Conservation (phyloP, 2,329 filamentous ascomycete species). For the Phaeosphaeriaceae sp. region DNA sequence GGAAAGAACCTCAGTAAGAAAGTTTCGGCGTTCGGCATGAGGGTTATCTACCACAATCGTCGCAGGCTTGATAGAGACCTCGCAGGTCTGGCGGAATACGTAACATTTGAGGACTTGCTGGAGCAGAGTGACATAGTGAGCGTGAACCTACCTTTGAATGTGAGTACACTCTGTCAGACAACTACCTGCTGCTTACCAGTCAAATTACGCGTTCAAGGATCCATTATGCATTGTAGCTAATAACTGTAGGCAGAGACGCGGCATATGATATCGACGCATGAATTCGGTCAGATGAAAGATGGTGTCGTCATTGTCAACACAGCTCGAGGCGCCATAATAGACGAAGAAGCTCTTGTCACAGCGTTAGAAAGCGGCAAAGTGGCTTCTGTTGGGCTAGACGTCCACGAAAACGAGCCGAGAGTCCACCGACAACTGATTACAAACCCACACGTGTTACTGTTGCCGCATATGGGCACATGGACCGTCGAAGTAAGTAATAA, state of each 20-base stretch:
- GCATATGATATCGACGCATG: constrained; percentile 74
- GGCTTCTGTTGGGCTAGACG: constrained; percentile 75
- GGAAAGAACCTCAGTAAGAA: constrained; percentile 79
- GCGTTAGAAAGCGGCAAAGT: constrained; percentile 76
- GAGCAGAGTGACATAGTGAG: constrained; percentile 76
- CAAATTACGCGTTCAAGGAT: background rate
- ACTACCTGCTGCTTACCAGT: background rate
- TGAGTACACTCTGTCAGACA: constrained; percentile 53
- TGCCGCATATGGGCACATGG: constrained; percentile 89
- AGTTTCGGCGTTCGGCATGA: constrained; percentile 78
- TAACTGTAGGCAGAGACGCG: constrained; percentile 63
- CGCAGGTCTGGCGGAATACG: constrained; percentile 67
- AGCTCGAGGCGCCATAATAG: constrained; percentile 80
- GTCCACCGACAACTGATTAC: constrained; percentile 68
- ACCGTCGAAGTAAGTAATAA: constrained; percentile 64
- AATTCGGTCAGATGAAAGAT: constrained; percentile 80
- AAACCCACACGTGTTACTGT: constrained; percentile 74
- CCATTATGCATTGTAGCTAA: constrained; percentile 5
- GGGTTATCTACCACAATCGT: constrained; percentile 77
- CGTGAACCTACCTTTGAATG: constrained; percentile 81
- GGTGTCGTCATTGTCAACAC: constrained; percentile 83
- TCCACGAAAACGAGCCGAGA: constrained; percentile 80
- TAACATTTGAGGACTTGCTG: constrained; percentile 76
- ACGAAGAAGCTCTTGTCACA: constrained; percentile 78
- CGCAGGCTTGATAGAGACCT: constrained; percentile 63